A percentile compares a stretch with the other conserved stretches of the same genome.
Evolutionary conservation across 2,329 filamentous ascomycete genomes (phyloP).

Genomic region (Colletotrichum sp.): DNA sequence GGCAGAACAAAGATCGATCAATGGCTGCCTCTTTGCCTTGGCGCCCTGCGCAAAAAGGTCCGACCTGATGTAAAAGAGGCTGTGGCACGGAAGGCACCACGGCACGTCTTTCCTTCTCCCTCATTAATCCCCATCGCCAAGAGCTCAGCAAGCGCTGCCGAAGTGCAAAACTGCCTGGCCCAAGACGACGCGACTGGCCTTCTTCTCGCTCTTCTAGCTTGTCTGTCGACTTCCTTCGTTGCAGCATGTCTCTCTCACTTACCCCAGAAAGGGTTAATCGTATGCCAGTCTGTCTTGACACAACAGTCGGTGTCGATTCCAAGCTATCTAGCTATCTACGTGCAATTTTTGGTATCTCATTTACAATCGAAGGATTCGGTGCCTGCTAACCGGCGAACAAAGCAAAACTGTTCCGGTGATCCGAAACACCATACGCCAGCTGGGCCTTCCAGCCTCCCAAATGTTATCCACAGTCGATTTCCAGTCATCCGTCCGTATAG

Average conservation of each 20-base stretch:
- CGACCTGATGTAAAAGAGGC: background rate
- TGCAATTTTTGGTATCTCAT: conserved; percentile 1
- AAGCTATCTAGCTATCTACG: conserved; percentile 3
- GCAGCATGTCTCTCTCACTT: background rate
- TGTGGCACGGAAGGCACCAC: background rate
- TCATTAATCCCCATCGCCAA: background rate
- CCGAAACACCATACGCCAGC: background rate
- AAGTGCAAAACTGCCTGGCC: background rate
- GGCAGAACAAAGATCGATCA: background rate
- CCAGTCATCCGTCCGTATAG: background rate
- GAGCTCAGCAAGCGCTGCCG: background rate
- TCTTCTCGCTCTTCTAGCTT: background rate
- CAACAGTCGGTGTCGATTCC: background rate
- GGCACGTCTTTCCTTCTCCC: background rate
- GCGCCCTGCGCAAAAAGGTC: background rate
- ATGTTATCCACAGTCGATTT: background rate
- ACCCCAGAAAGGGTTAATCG: background rate
- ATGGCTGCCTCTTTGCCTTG: background rate
- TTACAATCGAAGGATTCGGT: background rate
- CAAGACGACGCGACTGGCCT: background rate
- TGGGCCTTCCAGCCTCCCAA: background rate
- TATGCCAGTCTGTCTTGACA: background rate
- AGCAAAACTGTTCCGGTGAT: background rate
- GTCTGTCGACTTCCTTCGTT: background rate
- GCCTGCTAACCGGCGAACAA: background rate